These are phyloP conservation scores for Saccharomycopsis sp. DNA, from an alignment of 805 yeast genomes.

Conservation along the genomic window DNA sequence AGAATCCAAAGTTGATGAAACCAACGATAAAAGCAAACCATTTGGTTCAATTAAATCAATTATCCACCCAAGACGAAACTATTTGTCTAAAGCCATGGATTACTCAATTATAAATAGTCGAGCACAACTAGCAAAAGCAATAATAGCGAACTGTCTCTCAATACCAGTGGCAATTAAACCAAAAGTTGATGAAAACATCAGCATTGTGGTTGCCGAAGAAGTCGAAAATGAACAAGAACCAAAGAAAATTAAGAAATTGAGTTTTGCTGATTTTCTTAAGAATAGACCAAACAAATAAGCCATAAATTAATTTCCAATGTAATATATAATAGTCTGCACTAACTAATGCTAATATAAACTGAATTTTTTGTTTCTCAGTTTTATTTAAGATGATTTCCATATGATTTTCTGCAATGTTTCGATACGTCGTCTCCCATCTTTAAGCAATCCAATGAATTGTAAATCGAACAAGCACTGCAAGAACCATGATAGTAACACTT, in stretches of 20 bases:
- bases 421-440: conserved; percentile 49
- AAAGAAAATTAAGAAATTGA: conserved; percentile 48
- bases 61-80: conserved; percentile 1
- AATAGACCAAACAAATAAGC: conserved; percentile 31
- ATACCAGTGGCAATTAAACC: conserved; percentile 25
- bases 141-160: conserved; percentile 24
- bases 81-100: not conserved
- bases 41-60: not conserved
- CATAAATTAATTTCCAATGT: not conserved
- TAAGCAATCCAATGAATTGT: conserved; percentile 59
- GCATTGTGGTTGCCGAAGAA: not conserved
- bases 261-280: conserved; percentile 71
- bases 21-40: not conserved
- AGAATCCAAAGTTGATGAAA: not conserved
- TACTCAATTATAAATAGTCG: conserved; percentile 14
- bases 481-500: conserved; percentile 62
- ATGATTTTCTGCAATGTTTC: conserved; percentile 62
- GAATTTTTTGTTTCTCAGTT: not conserved
- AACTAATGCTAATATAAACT: not conserved
- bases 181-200: not conserved
- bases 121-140: conserved; percentile 12
- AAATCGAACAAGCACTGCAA: conserved; percentile 68
- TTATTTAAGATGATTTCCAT: conserved; percentile 41
- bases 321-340: not conserved
- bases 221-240: conserved; percentile 26